Conservation (phyloP, 768 basidiomycete species). For the Pisolithus albus region DNA sequence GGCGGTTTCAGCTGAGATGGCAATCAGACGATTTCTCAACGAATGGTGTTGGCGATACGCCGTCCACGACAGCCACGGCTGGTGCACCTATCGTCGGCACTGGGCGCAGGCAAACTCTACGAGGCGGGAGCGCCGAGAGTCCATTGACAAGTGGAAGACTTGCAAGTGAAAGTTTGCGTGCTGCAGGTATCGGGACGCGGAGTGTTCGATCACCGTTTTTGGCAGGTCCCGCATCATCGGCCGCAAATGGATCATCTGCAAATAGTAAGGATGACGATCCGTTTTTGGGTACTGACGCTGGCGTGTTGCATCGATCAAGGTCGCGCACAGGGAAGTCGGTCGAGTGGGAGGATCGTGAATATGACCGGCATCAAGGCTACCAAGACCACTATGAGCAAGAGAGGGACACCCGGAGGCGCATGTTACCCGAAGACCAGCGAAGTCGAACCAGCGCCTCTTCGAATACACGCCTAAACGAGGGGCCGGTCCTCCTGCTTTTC, state of each 20-base stretch:
- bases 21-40: conserved; percentile 41
- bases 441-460: conserved; percentile 18
- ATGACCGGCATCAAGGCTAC: conserved; percentile 1
- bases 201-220: conserved; percentile 14
- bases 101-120: conserved; percentile 49
- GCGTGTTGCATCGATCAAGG: conserved; percentile 12
- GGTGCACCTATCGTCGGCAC: conserved; percentile 5
- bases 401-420: conserved; percentile 4
- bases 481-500: not conserved
- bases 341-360: conserved; percentile 22
- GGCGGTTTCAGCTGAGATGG: conserved; percentile 49
- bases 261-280: not conserved
- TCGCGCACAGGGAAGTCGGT: conserved; percentile 8
- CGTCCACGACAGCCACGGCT: not conserved
- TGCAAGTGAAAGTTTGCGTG: conserved; percentile 60
- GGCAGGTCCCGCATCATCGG: not conserved
- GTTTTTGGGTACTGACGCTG: conserved; percentile 4
- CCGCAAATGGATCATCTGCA: not conserved
- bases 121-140: conserved; percentile 69
- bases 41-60: not conserved
- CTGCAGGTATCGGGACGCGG: conserved; percentile 55
- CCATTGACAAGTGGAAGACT: conserved; percentile 45
- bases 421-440: conserved; percentile 9
- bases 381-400: too few relatives aligned
- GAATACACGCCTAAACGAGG: conserved; percentile 17